phyloP scores from a whole-genome alignment of 1,284 basidiomycete genomes.

The Termitomyces sp. region DNA sequence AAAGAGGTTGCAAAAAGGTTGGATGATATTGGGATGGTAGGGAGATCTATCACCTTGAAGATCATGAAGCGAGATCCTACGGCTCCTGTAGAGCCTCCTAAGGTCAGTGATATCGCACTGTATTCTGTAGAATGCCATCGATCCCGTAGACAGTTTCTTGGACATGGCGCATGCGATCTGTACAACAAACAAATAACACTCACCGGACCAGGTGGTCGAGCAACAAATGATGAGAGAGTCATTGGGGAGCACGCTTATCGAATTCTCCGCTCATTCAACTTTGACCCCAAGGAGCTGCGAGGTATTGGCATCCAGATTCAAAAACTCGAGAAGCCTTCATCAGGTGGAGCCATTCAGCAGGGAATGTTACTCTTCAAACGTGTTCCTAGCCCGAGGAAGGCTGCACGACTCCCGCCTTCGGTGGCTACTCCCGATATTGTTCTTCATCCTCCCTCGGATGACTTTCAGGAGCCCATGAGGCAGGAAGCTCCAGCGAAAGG shows the following conservation, averaged over 20 bases:
- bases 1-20: slow-evolving; percentile 73
- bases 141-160: slow-evolving; percentile 65
- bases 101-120: slow-evolving; percentile 43
- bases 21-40: slow-evolving; percentile 61
- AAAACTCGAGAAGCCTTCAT: slow-evolving; percentile 62
- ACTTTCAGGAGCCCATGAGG: slow-evolving; percentile 2
- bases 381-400: slow-evolving; percentile 19
- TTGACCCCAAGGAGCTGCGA: slow-evolving; percentile 85
- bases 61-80: slow-evolving; percentile 84
- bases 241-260: slow-evolving; percentile 81
- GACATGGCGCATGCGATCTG: slow-evolving; percentile 85
- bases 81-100: slow-evolving; percentile 90
- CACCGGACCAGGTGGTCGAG: slow-evolving; percentile 50
- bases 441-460: slow-evolving; percentile 13
- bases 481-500: slow-evolving; percentile 11
- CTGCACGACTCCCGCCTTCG: not conserved
- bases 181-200: slow-evolving; percentile 74
- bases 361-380: slow-evolving; percentile 48
- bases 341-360: slow-evolving; percentile 29
- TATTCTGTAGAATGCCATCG: not conserved
- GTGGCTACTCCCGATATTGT: slow-evolving; percentile 2
- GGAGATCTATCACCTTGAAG: slow-evolving; percentile 77
- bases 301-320: slow-evolving; percentile 92
- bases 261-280: slow-evolving; percentile 67
- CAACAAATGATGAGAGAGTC: slow-evolving; percentile 67